Base-by-base conservation (phyloP, 768 basidiomycete species). In the Boletus fagicola region DNA sequence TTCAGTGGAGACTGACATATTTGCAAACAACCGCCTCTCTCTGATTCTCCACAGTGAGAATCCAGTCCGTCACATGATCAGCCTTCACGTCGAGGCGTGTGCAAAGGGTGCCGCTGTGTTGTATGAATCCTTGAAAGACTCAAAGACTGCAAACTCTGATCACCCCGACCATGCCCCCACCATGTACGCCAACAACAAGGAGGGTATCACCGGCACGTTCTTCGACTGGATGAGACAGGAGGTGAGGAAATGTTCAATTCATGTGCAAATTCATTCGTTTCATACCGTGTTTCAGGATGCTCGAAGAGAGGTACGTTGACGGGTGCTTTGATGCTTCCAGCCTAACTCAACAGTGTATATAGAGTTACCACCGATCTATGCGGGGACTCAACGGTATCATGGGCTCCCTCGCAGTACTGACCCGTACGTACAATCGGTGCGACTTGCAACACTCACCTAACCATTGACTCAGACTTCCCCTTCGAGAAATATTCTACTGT, bases 1-100 rank as follows among this genome's bases (percentile, higher is more conserved):
- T 44, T 43, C 49, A 76, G 74, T 76, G 28, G 56, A 65, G 16
- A 56, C 52, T 5, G 63, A 73, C 33, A 66, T 67, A 0, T 77
- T 73, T 51, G 61, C 71, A 20, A 76, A 76, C 60, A 76, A 70
- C 46, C 71, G 72, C 0, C 61, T 76, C 8, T 74, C 72, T n/a
- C 43, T 70, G 9, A 62, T 63, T 40, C 60, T 76, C 6, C 65
- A 62, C 30, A 61, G 57, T 13, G 48, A 64, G 24, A 63, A 72
- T 30, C 58, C 69, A 28, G 60, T 63, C 30, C 56, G 53, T 36
- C 62, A 65, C 49, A 62, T 69, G 56, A 13, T 63, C 36, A 50
- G 26, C 33, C 53, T 62, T 24, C 68, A 68, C 10, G 54, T 66
- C 28, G 62, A 70, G 28, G 52, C 44, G 11, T 22, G 16, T 9